phyloP scores from a whole-genome alignment of 2,329 filamentous ascomycete genomes.

The Magnaporthiopsis poae region DNA sequence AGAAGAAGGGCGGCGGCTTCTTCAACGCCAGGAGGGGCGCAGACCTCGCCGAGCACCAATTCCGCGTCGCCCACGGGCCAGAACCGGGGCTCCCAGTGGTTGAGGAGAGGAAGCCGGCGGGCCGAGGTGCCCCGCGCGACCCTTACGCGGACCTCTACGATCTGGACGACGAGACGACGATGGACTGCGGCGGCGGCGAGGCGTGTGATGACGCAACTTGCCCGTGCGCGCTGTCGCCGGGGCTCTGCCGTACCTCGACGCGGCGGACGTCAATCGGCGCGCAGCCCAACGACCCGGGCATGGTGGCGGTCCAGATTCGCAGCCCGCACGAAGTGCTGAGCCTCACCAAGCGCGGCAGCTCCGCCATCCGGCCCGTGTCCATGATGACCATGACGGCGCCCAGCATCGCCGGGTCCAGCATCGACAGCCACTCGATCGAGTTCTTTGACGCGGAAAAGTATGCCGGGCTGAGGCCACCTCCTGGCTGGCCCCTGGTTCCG shows the following conservation, averaged over 20 bases:
- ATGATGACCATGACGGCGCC: not conserved
- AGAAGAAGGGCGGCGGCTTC: not conserved
- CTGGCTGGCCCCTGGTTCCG: no score
- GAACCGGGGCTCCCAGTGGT: not conserved
- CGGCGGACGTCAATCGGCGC: constrained; percentile 1
- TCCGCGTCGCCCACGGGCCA: not conserved
- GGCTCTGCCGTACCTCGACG: not conserved
- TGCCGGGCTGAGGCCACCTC: no score
- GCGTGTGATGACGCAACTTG: not conserved
- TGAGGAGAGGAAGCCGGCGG: not conserved
- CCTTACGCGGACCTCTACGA: not conserved
- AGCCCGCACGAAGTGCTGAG: constrained; percentile 3
- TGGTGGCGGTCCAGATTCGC: constrained; percentile 3
- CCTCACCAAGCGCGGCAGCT: constrained; percentile 2
- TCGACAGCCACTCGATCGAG: not conserved
- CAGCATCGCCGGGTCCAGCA: not conserved
- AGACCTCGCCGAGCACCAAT: not conserved
- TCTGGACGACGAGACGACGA: not conserved
- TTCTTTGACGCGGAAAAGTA: not conserved
- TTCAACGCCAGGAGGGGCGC: not conserved
- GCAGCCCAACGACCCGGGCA: constrained; percentile 1
- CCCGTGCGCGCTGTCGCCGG: not conserved
- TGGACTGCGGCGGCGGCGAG: not conserved
- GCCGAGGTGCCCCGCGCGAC: not conserved
- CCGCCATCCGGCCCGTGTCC: not conserved